phyloP scores from a whole-genome alignment of 305 asterid genomes.

The Fraxinus dipetala region DNA sequence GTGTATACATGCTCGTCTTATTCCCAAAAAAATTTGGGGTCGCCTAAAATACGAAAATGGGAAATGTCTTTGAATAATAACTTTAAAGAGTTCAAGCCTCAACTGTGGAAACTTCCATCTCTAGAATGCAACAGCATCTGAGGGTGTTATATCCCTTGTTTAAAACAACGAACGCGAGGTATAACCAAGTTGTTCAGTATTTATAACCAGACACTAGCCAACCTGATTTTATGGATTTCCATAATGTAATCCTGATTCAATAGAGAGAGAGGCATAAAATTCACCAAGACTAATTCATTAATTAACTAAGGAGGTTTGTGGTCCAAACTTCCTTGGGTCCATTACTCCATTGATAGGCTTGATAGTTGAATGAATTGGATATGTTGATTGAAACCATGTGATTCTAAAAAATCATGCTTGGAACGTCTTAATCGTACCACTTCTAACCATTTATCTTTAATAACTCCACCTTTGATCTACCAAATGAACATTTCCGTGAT shows the following conservation, averaged over 20 bases:
- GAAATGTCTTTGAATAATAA: background rate
- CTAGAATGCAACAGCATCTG: background rate
- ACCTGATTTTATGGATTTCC: constrained; percentile 4
- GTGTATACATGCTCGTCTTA: background rate
- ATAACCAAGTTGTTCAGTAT: background rate
- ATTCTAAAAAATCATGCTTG: background rate
- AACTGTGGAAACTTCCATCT: background rate
- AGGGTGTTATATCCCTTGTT: background rate
- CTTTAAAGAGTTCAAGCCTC: background rate
- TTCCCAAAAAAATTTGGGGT: background rate
- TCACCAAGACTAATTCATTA: background rate
- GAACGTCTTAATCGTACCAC: background rate
- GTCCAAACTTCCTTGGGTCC: background rate
- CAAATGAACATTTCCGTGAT: background rate
- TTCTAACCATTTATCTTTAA: background rate
- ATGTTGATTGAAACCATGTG: background rate
- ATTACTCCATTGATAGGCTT: background rate
- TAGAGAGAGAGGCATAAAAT: background rate
- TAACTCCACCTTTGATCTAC: background rate
- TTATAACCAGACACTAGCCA: background rate
- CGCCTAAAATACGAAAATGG: background rate
- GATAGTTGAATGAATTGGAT: background rate
- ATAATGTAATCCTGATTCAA: background rate
- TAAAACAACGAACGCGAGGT: background rate
- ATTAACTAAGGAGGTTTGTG: background rate